Percentiles rank a stretch among this genome's conserved stretches.
Evolutionary conservation across 306 rosid species (phyloP).

Genomic region (Notholithocarpus densiflorus): DNA sequence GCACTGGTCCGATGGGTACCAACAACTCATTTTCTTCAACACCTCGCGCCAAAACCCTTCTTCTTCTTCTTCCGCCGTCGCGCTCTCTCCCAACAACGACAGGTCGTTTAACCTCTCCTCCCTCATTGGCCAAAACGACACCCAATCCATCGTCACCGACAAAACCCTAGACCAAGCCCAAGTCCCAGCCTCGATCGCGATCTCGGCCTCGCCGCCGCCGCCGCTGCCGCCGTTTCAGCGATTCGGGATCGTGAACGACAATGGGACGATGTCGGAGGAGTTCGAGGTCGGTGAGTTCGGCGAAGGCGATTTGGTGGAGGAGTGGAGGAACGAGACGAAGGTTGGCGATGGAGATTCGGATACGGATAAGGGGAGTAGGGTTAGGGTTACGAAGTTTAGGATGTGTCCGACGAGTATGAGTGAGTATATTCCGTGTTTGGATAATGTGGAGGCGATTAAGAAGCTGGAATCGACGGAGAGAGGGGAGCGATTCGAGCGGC

Average conservation of each 20-base stretch:
- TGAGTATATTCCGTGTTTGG: constrained; percentile 94
- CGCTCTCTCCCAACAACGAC: constrained; percentile 60
- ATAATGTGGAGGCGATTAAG: constrained; percentile 60
- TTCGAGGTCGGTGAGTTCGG: constrained; percentile 75
- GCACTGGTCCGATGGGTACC: constrained; percentile 65
- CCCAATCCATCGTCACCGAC: constrained; percentile 15
- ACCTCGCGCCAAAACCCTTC: constrained; percentile 22
- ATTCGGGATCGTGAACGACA: constrained; percentile 73
- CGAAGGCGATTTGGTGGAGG: constrained; percentile 52
- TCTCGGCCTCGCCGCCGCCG: constrained; percentile 6
- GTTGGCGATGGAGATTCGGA: constrained; percentile 21
- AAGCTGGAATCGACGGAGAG: constrained; percentile 55
- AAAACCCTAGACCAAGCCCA: constrained; percentile 7
- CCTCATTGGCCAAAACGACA: constrained; percentile 30
- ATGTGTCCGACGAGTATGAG: constrained; percentile 54
- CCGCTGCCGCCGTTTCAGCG: constrained; percentile 39
- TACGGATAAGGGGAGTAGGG: constrained; percentile 2
- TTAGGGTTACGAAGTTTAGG: constrained; percentile 47
- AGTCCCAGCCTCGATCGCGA: background rate
- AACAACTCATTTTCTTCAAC: constrained; percentile 73
- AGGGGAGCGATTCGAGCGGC: constrained; percentile 82
- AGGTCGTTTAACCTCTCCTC: constrained; percentile 43
- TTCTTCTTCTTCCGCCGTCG: constrained; percentile 8
- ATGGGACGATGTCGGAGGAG: constrained; percentile 82
- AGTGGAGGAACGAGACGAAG: constrained; percentile 65